Evolutionary conservation across 2,329 filamentous ascomycete species (phyloP), one percentile per base, ranked within the genome.

Genomic region (Diaporthe citriasiana): DNA sequence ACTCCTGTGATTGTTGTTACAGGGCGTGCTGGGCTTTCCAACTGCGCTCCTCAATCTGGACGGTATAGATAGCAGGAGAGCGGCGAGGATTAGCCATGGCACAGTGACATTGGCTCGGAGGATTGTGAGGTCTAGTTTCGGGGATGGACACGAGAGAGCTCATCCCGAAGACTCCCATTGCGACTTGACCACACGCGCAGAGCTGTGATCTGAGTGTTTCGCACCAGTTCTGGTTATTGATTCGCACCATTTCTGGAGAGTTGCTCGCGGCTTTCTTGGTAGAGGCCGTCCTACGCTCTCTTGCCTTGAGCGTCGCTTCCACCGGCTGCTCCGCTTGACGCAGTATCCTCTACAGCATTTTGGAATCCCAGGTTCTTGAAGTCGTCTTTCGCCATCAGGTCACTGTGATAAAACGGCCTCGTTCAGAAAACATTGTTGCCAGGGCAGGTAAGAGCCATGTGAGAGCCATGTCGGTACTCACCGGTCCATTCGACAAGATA

Each of bases 381-480:
- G 74, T 97, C 94, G 81, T 99, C 97, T 78, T 90, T 94, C 10
- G 95, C 95, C 97, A 99, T 99, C 42, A 99, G 86, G 81, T 98
- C 98, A 78, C 95, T 95, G 47, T 22, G 12, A 40, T 53, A 9
- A 25, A 22, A 22, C n/a, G 45, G 33, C 6, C 15, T 47, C 25
- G 35, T 56, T 70, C 38, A 51, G 42, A 40, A 25, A 22, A 27
- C 38, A 12, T 1, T 40, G 30, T 22, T 55, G 68, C 19, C 10
- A 8, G 35, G 45, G 19, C 9, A 70, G 35, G 8, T 59, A 9
- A 53, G 56, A 66, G 70, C 12, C 30, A 40, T 35, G 57, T 15
- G 17, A 3, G 33, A n/a, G 45, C 22, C 45, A 25, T n/a, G n/a
- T 35, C 27, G 72, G 13, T 51, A 85, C 92, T 81, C 86, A 97